Base-by-base conservation (phyloP, 1,284 basidiomycete species). In the Apiotrichum akiyoshidainum region DNA sequence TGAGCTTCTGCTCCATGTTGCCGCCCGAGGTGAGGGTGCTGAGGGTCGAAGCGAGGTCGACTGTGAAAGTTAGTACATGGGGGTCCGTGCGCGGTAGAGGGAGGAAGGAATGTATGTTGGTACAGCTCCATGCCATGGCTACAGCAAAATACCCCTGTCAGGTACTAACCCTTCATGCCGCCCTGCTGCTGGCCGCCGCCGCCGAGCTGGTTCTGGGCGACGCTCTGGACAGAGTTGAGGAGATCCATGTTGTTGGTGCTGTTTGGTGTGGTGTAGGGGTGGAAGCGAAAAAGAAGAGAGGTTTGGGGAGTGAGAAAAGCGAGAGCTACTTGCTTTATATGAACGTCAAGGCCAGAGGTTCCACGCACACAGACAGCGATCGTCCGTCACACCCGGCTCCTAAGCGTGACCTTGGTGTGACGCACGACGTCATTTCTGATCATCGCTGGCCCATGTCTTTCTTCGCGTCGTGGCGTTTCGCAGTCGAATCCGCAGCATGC, bases 1-100 rank as follows among this genome's bases (percentile, higher is more conserved):
- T 60, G 41, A 60, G 59, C 59, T 49, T 52, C 54, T 60, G 54
- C 50, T 50, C 58, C 37, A 56, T 45, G 58, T 52, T 39, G 40
- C 58, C 58, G 40, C 56, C 56, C 33, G 21, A 31, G 8, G 50
- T 39, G 49, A 59, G 45, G 40, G 46, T 33, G 35, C 19, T 12
- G 46, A 56, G 11, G 33, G 51, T 50, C 14, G 37, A 19, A 17
- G 26, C 52, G 44, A 60, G 59, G 52, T 59, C 47, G 58, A 59
- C 58, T 59, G 42, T n/a, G 16, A 35, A 8, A 17, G 21, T 17
- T 6, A 9, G 22, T 39, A 33, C 6, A 42, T 10, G 49, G 22
- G 11, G 14, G 37, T 7, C 26, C 7, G 26, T 31, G 26, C 26
- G 26, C 7, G 7, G 7, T 7, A 7, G 26, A 31, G 3, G 26